Evolutionary conservation across 2,329 filamentous ascomycete genomes (phyloP), one percentile per base, ranked within the genome.

Genomic region (Sporothrix curviconia): DNA sequence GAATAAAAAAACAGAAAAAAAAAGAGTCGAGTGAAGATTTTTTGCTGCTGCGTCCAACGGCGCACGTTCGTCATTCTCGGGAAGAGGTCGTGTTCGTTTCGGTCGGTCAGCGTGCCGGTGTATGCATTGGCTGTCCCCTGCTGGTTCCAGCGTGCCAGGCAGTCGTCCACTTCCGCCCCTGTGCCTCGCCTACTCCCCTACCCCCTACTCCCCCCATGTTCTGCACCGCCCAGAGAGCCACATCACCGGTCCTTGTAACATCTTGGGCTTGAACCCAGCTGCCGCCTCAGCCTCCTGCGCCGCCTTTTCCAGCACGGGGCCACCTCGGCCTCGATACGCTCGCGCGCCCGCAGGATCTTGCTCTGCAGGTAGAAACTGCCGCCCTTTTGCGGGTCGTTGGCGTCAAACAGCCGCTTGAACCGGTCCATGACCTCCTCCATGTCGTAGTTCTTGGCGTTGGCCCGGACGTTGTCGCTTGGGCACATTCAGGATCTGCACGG

Each of bases 351-450:
- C 65, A 97, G 75, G 56, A 99, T 84, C 76, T 99, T 99, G 79
- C 92, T 97, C 75, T 99, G 94, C 50, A 99, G 79, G 73, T 99
- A 99, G 74, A 99, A 99, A 67, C 91, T 96, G 55, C 94, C 94
- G 36, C 94, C 94, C 69, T 96, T 96, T 73, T 95, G 81, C 11
- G 94, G 92, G 63, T 99, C 89, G 75, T 99, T 99, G 65, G 83
- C 77, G 73, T 99, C 94, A 70, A 96, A 99, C 49, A 99, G 77
- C 63, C 87, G 85, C 82, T 97, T 97, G 80, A 97, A 99, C 55
- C 91, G 82, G 65, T 87, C 84, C 74, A 88, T 86, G 56, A 96
- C 85, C 63, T 87, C 80, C 66, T 92, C 89, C 70, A 92, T 77
- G 70, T 92, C 88, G 59, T 63, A 63, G 12, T 56, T 42, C 40